Conservation (phyloP, 371 early-diverging fungal genomes). For the Actinomucor elegans region DNA sequence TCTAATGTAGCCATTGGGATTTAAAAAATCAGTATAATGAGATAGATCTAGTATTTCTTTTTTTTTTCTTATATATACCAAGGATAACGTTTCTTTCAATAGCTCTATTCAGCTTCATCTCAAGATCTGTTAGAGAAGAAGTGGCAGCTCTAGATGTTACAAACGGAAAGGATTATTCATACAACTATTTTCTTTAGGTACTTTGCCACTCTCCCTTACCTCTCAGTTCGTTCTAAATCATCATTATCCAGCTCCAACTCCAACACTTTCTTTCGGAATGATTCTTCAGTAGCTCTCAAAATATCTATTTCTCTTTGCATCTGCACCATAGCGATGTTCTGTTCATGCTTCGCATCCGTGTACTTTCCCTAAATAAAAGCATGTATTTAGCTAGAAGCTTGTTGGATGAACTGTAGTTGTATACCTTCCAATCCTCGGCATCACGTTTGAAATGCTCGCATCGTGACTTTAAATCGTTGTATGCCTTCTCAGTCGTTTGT, state of each 20-base stretch:
- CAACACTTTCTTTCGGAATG: slow-evolving; percentile 70
- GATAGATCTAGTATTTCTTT: neutral
- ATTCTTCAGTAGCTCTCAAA: slow-evolving; percentile 69
- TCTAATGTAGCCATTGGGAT: slow-evolving; percentile 34
- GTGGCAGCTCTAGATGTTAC: slow-evolving; percentile 64
- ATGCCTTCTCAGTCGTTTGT: slow-evolving; percentile 60
- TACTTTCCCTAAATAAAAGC: slow-evolving; percentile 50
- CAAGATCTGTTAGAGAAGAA: slow-evolving; percentile 71
- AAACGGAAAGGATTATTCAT: neutral
- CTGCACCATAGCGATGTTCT: slow-evolving; percentile 62
- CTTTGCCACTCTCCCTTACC: neutral
- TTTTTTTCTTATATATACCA: slow-evolving; percentile 12
- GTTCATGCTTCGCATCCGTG: slow-evolving; percentile 54
- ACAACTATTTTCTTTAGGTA: too few species aligned
- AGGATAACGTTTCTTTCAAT: slow-evolving; percentile 70
- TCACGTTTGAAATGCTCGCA: slow-evolving; percentile 60
- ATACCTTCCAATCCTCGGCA: slow-evolving; percentile 75
- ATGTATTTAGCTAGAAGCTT: neutral
- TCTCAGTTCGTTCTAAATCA: slow-evolving; percentile 50
- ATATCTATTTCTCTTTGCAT: slow-evolving; percentile 78
- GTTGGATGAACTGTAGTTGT: neutral
- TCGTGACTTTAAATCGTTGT: slow-evolving; percentile 59
- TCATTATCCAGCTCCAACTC: slow-evolving; percentile 81
- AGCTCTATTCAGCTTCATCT: slow-evolving; percentile 68
- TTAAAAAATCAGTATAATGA: too few species aligned